phyloP scores from a whole-genome alignment of 2,329 filamentous ascomycete species.

The Fusarium acutatum region DNA sequence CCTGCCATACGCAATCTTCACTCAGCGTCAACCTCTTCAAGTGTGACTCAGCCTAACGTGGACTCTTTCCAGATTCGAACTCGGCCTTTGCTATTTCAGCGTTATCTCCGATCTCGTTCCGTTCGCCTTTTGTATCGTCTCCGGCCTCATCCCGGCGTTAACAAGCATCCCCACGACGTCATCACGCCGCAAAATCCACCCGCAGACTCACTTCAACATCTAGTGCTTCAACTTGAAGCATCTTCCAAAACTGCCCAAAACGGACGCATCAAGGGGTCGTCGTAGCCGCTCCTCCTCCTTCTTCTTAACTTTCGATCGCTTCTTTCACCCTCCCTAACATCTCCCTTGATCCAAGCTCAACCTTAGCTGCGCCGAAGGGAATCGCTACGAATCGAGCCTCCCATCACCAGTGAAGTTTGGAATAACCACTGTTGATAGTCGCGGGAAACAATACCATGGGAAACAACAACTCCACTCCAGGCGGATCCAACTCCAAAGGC shows the following conservation, averaged over 20 bases:
- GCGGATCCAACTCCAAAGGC: slow-evolving; percentile 59
- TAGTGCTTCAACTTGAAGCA: slow-evolving; percentile 37
- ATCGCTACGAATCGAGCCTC: slow-evolving; percentile 33
- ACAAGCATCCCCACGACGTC: slow-evolving; percentile 39
- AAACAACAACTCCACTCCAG: slow-evolving; percentile 75
- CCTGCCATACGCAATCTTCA: slow-evolving; percentile 17
- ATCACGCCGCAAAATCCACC: slow-evolving; percentile 39
- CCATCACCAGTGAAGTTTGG: slow-evolving; percentile 43
- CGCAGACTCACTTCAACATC: slow-evolving; percentile 28
- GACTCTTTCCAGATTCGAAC: slow-evolving; percentile 27
- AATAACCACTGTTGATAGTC: slow-evolving; percentile 38
- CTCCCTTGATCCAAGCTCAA: slow-evolving; percentile 6
- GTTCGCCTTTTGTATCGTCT: slow-evolving; percentile 30
- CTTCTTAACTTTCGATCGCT: slow-evolving; percentile 59
- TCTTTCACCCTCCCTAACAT: slow-evolving; percentile 63
- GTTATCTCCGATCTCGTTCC: slow-evolving; percentile 38
- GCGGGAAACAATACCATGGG: slow-evolving; percentile 64
- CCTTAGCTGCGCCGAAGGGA: slow-evolving; percentile 19
- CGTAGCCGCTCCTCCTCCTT: slow-evolving; percentile 55
- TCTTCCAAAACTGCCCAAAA: slow-evolving; percentile 53
- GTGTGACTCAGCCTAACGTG: slow-evolving; percentile 37
- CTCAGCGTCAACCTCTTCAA: slow-evolving; percentile 6
- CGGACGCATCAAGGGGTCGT: slow-evolving; percentile 59
- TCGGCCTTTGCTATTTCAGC: slow-evolving; percentile 28
- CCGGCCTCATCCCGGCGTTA: slow-evolving; percentile 39